Percentiles rank a stretch among this genome's conserved stretches.
phyloP scores from a whole-genome alignment of 768 basidiomycete species.

The Rhizopogon vinicolor region DNA sequence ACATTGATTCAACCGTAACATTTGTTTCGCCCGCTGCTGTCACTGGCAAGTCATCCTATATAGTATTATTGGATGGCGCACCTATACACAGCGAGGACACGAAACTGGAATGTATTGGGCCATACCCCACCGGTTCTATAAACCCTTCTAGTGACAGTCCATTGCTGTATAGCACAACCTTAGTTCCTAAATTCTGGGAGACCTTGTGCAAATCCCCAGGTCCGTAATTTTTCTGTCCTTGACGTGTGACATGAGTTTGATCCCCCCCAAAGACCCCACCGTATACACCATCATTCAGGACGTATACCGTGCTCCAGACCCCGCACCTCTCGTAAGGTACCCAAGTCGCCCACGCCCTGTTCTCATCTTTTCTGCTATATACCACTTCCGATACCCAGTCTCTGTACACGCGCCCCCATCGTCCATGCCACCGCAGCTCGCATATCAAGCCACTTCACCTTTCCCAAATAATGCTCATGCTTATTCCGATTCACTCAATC shows the following conservation, averaged over 20 bases:
- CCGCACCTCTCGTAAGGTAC: constrained; percentile 14
- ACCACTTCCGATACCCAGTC: constrained; percentile 46
- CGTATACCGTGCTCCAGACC: constrained; percentile 34
- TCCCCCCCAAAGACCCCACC: constrained; percentile 52
- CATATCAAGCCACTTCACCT: not conserved
- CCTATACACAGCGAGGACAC: constrained; percentile 51
- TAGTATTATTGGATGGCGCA: constrained; percentile 45
- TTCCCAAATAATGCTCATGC: not conserved
- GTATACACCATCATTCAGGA: constrained; percentile 65
- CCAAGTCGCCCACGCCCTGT: constrained; percentile 21
- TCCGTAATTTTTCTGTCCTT: constrained; percentile 13
- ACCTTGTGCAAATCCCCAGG: constrained; percentile 52
- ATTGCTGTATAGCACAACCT: constrained; percentile 52
- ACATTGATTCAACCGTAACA: constrained; percentile 66
- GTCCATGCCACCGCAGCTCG: constrained; percentile 8
- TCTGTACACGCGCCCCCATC: constrained; percentile 10
- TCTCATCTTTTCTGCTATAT: constrained; percentile 52
- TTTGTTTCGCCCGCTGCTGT: constrained; percentile 48
- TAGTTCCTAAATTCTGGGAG: constrained; percentile 65
- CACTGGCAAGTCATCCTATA: constrained; percentile 50
- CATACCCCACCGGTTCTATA: constrained; percentile 23
- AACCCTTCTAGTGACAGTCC: constrained; percentile 24
- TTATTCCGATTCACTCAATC: not conserved
- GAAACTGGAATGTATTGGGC: constrained; percentile 26
- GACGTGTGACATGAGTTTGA: constrained; percentile 11